These are phyloP conservation scores for Dactylorhiza incarnata DNA, from an alignment of 106 monocot species.

Conservation along the genomic window DNA sequence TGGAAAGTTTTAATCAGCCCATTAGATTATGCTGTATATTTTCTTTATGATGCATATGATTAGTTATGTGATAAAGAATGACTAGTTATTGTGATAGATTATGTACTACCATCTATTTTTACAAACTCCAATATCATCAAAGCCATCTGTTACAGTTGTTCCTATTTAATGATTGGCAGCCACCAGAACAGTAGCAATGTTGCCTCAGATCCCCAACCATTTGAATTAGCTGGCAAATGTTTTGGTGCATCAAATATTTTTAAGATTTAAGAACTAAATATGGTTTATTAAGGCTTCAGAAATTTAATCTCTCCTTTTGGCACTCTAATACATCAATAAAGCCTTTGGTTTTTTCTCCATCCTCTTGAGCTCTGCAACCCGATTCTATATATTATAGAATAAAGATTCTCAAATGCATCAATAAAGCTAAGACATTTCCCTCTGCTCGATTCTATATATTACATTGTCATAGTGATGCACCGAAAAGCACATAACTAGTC, in stretches of 20 bases:
- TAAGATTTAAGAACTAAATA: not conserved
- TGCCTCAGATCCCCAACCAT: not conserved
- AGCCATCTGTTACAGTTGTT: not conserved
- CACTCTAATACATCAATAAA: too few species aligned
- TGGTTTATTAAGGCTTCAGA: not conserved
- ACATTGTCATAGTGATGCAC: too few species aligned
- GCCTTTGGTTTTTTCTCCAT: too few species aligned
- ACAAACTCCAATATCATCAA: not conserved
- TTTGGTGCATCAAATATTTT: not conserved
- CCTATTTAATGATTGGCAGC: not conserved
- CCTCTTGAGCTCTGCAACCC: too few species aligned
- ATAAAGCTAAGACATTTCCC: too few species aligned
- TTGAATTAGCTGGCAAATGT: not conserved
- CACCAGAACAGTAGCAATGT: not conserved
- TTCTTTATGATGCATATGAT: not conserved
- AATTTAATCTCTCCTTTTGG: too few species aligned
- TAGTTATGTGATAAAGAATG: not conserved
- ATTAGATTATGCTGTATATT: not conserved
- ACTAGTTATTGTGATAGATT: not conserved
- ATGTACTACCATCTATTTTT: not conserved
- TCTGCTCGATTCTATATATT: too few species aligned
- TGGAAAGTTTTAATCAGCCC: not conserved
- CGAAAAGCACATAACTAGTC: too few species aligned
- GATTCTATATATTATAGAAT: too few species aligned
- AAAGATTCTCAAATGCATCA: too few species aligned